A percentile compares a stretch with the other conserved stretches of the same genome.
phyloP scores from a whole-genome alignment of 2,329 filamentous ascomycete genomes.

The Cercospora nicotianae region DNA sequence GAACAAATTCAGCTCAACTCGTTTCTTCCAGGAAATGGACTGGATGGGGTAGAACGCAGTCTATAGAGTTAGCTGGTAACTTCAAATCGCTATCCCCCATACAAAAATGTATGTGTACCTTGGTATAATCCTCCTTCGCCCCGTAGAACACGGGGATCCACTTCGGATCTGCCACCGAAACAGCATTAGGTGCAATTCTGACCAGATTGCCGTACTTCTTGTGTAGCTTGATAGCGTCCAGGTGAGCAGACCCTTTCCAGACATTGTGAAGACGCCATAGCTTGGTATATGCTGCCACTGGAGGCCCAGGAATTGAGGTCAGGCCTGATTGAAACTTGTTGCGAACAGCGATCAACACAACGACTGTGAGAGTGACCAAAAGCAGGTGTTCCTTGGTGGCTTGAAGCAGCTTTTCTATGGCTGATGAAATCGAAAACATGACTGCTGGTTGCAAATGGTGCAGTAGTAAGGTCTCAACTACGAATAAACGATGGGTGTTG shows the following conservation, averaged over 20 bases:
- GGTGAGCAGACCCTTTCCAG: slow-evolving; percentile 1
- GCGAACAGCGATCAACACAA: not conserved
- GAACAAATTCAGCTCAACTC: slow-evolving; percentile 35
- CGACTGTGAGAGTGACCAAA: not conserved
- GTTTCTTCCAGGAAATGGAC: slow-evolving; percentile 27
- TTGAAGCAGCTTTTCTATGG: not conserved
- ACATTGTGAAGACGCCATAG: not conserved
- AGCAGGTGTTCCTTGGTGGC: not conserved
- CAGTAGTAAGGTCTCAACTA: not conserved
- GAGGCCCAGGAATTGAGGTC: not conserved
- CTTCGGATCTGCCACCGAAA: not conserved
- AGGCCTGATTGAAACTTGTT: slow-evolving; percentile 1
- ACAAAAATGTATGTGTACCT: not conserved
- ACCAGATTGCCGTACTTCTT: not conserved
- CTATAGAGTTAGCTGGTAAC: not conserved
- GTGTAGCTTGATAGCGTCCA: not conserved
- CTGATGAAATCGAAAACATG: not conserved
- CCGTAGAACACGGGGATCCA: not conserved
- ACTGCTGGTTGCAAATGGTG: not conserved
- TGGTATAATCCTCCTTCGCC: not conserved
- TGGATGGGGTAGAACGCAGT: slow-evolving; percentile 37
- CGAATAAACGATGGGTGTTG: not conserved
- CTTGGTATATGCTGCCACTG: not conserved
- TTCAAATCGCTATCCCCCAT: not conserved
- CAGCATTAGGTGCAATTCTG: not conserved